Evolutionary conservation across 495 filamentous ascomycete genomes (phyloP), one percentile per base, ranked within the genome.

Genomic region (Talaromyces thailandensis): DNA sequence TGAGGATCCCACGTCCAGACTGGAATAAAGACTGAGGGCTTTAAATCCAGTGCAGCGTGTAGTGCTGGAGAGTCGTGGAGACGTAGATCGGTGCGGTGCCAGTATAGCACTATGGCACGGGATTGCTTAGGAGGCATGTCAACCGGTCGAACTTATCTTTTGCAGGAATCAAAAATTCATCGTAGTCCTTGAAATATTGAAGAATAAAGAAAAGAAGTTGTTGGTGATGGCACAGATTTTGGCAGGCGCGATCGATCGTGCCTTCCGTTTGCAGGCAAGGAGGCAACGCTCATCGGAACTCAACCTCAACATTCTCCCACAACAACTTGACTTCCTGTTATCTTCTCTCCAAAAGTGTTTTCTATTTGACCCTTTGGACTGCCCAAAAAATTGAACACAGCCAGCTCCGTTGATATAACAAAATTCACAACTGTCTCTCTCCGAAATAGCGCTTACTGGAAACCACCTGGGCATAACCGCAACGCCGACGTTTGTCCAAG

Each of bases 1-100:
- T 89, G 86, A 45, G 85, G 86, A 67, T 88, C 85, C 85, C 87
- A 89, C 23, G 83, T 88, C 79, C 84, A 88, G 32, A 89, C 72
- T 6, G 85, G 85, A 70, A 84, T 90, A 7, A 89, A 76, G 12
- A 75, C 76, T 43, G 80, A 76, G 0, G 87, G 85, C 14, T 86
- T 77, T 14, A 90, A 72, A 59, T 82, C 80, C 9, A 89, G 74
- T 3, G 87, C 86, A 6, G 84, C 84, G 65, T 82, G 78, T 16
- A 90, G 70, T 5, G 86, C 86, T 8, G 86, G 86, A 4, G 86
- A 88, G 67, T 90, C 87, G 66, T 90, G 87, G 3, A 89, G 79
- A 18, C 87, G 82, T 9, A 90, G 76, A 68, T 90, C 87, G 11
- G 87, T 89, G 59, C 87, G 81, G 64, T 88, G 88, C 87, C 87